Base-by-base conservation (phyloP, 345 rosid genomes). In the Erucastrum elatum region DNA sequence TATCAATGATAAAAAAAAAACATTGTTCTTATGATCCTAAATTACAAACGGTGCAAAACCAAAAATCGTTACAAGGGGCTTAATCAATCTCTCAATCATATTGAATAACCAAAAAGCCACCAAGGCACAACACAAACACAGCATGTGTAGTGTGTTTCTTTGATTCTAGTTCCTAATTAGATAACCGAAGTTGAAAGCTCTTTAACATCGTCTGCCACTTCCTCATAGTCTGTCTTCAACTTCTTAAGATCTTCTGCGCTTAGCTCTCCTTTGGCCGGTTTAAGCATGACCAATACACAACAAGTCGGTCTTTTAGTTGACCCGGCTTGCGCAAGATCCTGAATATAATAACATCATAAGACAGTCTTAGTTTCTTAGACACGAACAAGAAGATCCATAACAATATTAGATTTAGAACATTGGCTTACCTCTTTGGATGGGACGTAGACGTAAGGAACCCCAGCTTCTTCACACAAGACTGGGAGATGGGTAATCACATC, bases 401-500 rank as follows among this genome's bases (percentile, higher is more conserved):
- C 0, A 25, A 13, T 6, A 1, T 8, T 29, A 10, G 5, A 15
- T 6, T 56, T 21, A 13, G 26, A 60, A 71, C 8, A 49, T 1
- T 60, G 4, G 29, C 89, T 84, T 87, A 91, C 99, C 77, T 93
- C 99, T 86, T 93, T 95, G 2, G 98, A 90, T 9, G 93, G 83
- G 71, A 91, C 98, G 75, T 95, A 95, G 9, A 95, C 56, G 41
- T 96, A 96, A 30, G 99, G 94, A 84, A 96, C 88, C n/a, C 86
- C 94, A 41, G 88, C 68, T 78, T 93, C 98, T 80, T 96, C 98
- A 2, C 98, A 93, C 74, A 96, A 83, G 85, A 96, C 83, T 35
- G 97, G 99, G 27, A 93, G 91, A 77, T 95, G 99, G 9, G 97
- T 95, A 53, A 95, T 93, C 64, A 93, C 99, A 83, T 96, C 99